Base-by-base conservation (phyloP, 1,284 basidiomycete genomes). In the Fistulinella cinereoalba region DNA sequence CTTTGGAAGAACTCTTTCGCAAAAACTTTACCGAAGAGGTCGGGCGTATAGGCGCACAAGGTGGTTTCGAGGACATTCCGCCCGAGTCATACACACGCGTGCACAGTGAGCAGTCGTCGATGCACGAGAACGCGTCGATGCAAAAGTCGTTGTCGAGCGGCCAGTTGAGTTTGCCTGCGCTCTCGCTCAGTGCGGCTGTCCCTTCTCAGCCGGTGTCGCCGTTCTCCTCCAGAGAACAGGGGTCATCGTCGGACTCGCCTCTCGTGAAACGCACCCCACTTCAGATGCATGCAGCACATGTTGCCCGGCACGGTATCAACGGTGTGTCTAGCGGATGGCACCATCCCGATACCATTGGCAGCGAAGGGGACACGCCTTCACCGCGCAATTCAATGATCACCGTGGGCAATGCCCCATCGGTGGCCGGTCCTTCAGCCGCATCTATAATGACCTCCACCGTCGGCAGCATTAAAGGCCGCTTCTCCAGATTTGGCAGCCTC, bases 11-110 rank as follows among this genome's bases (percentile, higher is more conserved):
- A 58, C 86, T 97, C 69, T 97, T 94, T 75, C 78, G 77, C 47
- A 92, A 90, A 67, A 93, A 93, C 59, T 97, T 94, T 69, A 70
- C 83, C 1, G 91, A 93, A 21, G 95, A 98, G 67, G 89, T 97
- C 33, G 75, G 76, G 40, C 78, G 85, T 6, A 67, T 91, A 36
- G 76, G 75, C 0, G 71, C 82, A n/a, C 71, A 73, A 43, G 56
- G 66, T 3, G 57, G 57, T 13, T 70, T 67, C 15, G 58, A 65
- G n/a, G 64, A 71, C 9, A 48, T 55, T 36, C 46, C 63, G 1
- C 24, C 41, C 2, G 57, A 52, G 44, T 62, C 67, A 22, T 67
- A 66, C 47, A 48, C 65, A 9, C 63, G 68, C 6, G 65, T 70
- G 34, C 66, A 69, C 34, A 66, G 68, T 33, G 72, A 72, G 44